phyloP scores from a whole-genome alignment of 371 early-diverging fungal genomes.

The Mortierella sp. region DNA sequence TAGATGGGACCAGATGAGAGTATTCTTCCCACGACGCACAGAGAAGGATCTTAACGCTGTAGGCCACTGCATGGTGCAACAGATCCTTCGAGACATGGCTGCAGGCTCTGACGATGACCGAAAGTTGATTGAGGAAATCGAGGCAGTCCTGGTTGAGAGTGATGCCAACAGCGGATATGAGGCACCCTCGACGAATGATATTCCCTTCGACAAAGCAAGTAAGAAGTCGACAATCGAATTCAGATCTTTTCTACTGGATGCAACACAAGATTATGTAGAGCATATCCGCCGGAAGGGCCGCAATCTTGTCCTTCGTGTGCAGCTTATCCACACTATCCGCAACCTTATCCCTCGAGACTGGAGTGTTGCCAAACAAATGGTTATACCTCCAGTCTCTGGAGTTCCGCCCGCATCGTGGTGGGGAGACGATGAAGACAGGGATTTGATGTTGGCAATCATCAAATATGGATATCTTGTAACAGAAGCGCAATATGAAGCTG shows the following conservation, averaged over 20 bases:
- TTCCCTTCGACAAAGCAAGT: slow-evolving; percentile 74
- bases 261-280: slow-evolving; percentile 79
- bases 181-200: slow-evolving; percentile 44
- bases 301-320: slow-evolving; percentile 81
- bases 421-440: slow-evolving; percentile 87
- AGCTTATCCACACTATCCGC: slow-evolving; percentile 80
- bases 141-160: slow-evolving; percentile 44
- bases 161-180: slow-evolving; percentile 58
- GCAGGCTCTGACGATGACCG: slow-evolving; percentile 37
- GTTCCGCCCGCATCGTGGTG: slow-evolving; percentile 84
- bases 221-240: slow-evolving; percentile 73
- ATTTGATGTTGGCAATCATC: slow-evolving; percentile 81
- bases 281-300: slow-evolving; percentile 78
- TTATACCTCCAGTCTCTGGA: slow-evolving; percentile 64
- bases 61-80: slow-evolving; percentile 47
- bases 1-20: slow-evolving; percentile 78
- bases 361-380: slow-evolving; percentile 66
- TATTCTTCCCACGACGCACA: slow-evolving; percentile 69
- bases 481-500: slow-evolving; percentile 72
- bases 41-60: slow-evolving; percentile 71
- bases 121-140: slow-evolving; percentile 44
- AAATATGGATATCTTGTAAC: slow-evolving; percentile 80
- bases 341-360: slow-evolving; percentile 70
- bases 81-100: slow-evolving; percentile 38
- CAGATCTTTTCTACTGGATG: slow-evolving; percentile 76